Evolutionary conservation across 257 asterid species (phyloP).

Genomic region (Rehmannia glutinosa): DNA sequence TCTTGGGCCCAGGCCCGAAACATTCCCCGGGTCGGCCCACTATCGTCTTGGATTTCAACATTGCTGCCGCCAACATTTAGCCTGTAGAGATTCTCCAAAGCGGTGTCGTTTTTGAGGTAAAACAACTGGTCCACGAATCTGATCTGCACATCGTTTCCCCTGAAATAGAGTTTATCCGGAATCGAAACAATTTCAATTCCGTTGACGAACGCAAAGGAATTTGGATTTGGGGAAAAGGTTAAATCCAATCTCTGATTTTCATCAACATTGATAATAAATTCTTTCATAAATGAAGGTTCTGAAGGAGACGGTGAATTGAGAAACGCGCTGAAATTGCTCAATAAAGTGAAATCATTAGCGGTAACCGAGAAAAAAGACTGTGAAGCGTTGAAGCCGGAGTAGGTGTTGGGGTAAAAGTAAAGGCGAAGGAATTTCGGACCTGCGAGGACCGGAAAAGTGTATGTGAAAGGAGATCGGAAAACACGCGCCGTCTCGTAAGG

Average conservation of each 20-base stretch:
- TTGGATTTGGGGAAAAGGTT: slow-evolving; percentile 34
- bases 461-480: slow-evolving; percentile 33
- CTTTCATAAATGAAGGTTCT: slow-evolving; percentile 3
- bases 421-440: slow-evolving; percentile 61
- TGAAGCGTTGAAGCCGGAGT: slow-evolving; percentile 15
- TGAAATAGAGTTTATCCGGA: slow-evolving; percentile 37
- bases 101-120: slow-evolving; percentile 17
- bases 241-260: slow-evolving; percentile 17
- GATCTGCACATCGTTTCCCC: slow-evolving; percentile 1
- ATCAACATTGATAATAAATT: slow-evolving; percentile 18
- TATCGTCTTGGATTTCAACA: slow-evolving; percentile 12
- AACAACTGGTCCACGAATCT: not conserved
- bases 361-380: slow-evolving; percentile 31
- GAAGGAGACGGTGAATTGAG: not conserved
- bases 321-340: slow-evolving; percentile 41
- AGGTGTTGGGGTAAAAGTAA: slow-evolving; percentile 35
- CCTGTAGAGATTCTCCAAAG: slow-evolving; percentile 44
- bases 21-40: slow-evolving; percentile 38
- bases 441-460: slow-evolving; percentile 29
- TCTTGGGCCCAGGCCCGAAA: slow-evolving; percentile 44
- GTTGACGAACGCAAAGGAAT: slow-evolving; percentile 49
- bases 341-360: slow-evolving; percentile 33
- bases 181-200: slow-evolving; percentile 62
- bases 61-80: slow-evolving; percentile 37
- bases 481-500: slow-evolving; percentile 44